A percentile compares a stretch with the other conserved stretches of the same genome.
These are phyloP conservation scores for Komagataella mondaviorum DNA, from an alignment of 805 yeast genomes.

Conservation along the genomic window DNA sequence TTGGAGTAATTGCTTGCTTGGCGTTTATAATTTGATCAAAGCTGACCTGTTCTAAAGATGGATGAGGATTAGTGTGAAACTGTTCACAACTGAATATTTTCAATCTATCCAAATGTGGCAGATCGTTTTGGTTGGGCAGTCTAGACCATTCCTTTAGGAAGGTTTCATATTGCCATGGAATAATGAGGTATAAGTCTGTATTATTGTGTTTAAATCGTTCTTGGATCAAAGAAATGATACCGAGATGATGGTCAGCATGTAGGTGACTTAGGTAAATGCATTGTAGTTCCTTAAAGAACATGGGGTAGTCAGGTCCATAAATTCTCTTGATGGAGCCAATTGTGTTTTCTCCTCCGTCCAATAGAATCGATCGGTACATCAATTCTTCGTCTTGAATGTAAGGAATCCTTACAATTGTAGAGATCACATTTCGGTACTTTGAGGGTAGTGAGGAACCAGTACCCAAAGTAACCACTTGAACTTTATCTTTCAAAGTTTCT, in stretches of 20 bases:
- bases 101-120: slow-evolving; percentile 24
- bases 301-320: slow-evolving; percentile 21
- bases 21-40: not conserved
- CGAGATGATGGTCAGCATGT: slow-evolving; percentile 96
- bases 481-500: slow-evolving; percentile 28
- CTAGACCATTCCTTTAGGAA: slow-evolving; percentile 56
- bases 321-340: slow-evolving; percentile 56
- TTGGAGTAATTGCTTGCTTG: not conserved
- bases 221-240: slow-evolving; percentile 53
- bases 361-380: slow-evolving; percentile 21
- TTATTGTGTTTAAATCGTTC: slow-evolving; percentile 20
- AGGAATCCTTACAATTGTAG: slow-evolving; percentile 68
- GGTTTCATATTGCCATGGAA: slow-evolving; percentile 62
- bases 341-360: slow-evolving; percentile 97
- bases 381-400: slow-evolving; percentile 9
- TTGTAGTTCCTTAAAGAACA: slow-evolving; percentile 45
- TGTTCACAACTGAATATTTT: slow-evolving; percentile 48
- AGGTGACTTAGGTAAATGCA: slow-evolving; percentile 72
- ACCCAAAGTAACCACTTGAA: slow-evolving; percentile 68
- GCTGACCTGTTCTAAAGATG: not conserved
- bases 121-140: slow-evolving; percentile 27
- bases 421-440: slow-evolving; percentile 70
- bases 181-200: slow-evolving; percentile 38
- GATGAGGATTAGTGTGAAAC: slow-evolving; percentile 17
- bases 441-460: slow-evolving; percentile 92